Evolutionary conservation across 345 rosid genomes (phyloP), one percentile per base, ranked within the genome.

Genomic region (Clarkia xantiana): DNA sequence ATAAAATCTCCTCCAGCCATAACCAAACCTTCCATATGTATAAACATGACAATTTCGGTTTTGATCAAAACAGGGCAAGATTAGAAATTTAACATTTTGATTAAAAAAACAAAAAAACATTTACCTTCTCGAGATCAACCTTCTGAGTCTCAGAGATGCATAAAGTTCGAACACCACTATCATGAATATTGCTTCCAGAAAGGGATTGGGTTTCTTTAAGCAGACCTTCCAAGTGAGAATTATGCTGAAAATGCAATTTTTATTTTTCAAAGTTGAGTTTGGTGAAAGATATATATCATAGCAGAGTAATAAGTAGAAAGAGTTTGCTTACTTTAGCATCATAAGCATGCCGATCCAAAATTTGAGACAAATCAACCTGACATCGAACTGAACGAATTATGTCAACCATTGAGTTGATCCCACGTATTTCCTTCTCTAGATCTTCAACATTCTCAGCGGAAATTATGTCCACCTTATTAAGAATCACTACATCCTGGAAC

Each of bases 381-480:
- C 94, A 83, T 18, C 83, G 70, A 50, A 75, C 78, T 15, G 95
- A 72, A 41, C 60, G 81, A 65, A 90, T 61, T 46, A 90, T 74
- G 54, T 56, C 66, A 18, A 95, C 94, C 14, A 90, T 79, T 4
- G 95, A 81, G 57, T 90, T 90, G 50, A 83, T 82, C 60, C 68
- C 62, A 65, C 54, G 74, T 49, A 90, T 83, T 58, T 86, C 91
- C 62, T 77, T 79, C 73, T 82, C 82, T 67, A 90, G 46, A 51
- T 77, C 78, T 49, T 83, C 77, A 56, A 88, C 59, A 59, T 73
- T 68, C 58, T 72, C 79, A 34, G 48, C 57, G 59, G 79, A 74
- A 70, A 83, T 72, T 80, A 90, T 76, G 73, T 90, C 95, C 63
- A 86, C 77, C 79, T 90, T 90, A 76, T 90, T 90, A 75, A 86